Base-by-base conservation (phyloP, 179 eudicot species). In the Pouteria campechiana region DNA sequence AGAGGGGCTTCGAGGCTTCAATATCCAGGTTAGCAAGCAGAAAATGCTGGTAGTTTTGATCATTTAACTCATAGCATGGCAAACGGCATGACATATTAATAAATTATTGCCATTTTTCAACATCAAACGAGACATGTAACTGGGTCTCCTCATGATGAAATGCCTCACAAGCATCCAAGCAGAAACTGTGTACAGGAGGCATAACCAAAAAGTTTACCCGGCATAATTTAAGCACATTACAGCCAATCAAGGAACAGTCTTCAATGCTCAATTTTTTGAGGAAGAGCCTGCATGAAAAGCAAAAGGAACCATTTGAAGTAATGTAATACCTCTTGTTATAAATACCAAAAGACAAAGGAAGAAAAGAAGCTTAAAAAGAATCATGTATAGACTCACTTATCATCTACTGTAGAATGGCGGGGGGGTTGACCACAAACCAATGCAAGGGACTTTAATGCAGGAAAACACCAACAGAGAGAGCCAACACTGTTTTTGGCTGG, bases 381-480 rank as follows among this genome's bases (percentile, higher is more conserved):
- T 1, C 19, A 29, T 28, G 1, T 13, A 44, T 28, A 15, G 51
- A 45, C 72, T 64, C 40, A 76, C 97, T 78, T 40, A 38, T 58
- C 74, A 55, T 48, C 28, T 13, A 33, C 31, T 17, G 59, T 71
- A 40, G 59, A 33, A 40, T 50, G 54, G 64, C 34, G 38, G 38
- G 32, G 64, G 47, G 37, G 61, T 41, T 28, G 59, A 52, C 86
- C 83, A 61, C 62, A 58, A 31, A 82, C 55, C 37, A 82, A 55
- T 23, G 92, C 55, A 43, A 92, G 52, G 35, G 77, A 79, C 65
- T 60, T 72, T 41, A 68, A 51, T 41, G 64, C 80, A 45, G 96
- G 99, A 37, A 72, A 50, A 43, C 72, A 83, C 77, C 88, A 92
- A 69, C 56, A 63, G 65, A 41, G 57, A 35, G 62, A 53, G 57